Percentiles rank a stretch among this genome's conserved stretches.
These are phyloP conservation scores for Boletus patriciae DNA, from an alignment of 768 basidiomycete species.

Conservation along the genomic window DNA sequence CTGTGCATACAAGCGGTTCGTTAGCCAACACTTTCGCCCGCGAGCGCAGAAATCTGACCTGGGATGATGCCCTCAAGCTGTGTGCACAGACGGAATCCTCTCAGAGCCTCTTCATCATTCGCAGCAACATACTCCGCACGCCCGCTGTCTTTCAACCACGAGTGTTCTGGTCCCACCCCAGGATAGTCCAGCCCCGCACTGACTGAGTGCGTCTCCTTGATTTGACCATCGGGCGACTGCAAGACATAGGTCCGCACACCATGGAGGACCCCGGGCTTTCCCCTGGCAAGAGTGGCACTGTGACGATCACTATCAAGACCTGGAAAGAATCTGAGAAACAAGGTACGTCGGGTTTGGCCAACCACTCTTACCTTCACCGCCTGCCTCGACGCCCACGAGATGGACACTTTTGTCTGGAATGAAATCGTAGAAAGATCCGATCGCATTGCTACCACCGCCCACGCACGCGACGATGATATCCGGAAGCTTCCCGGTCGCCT, in stretches of 20 bases:
- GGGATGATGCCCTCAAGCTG: neutral
- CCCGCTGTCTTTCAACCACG: neutral
- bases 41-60: neutral
- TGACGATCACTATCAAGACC: slow-evolving; percentile 1
- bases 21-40: neutral
- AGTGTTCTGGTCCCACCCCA: neutral
- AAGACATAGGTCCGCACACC: neutral
- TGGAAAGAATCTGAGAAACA: neutral
- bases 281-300: neutral
- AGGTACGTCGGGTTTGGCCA: neutral
- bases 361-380: neutral
- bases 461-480: neutral
- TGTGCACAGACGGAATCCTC: neutral
- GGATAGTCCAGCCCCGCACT: neutral
- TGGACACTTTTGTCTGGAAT: neutral
- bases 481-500: neutral
- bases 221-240: neutral
- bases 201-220: neutral
- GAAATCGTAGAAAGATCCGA: neutral
- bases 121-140: slow-evolving; percentile 1
- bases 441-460: neutral
- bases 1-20: neutral
- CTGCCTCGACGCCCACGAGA: neutral
- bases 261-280: neutral
- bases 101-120: neutral